Conservation (phyloP, 1,284 basidiomycete genomes). For the Apiotrichum laibachii region DNA sequence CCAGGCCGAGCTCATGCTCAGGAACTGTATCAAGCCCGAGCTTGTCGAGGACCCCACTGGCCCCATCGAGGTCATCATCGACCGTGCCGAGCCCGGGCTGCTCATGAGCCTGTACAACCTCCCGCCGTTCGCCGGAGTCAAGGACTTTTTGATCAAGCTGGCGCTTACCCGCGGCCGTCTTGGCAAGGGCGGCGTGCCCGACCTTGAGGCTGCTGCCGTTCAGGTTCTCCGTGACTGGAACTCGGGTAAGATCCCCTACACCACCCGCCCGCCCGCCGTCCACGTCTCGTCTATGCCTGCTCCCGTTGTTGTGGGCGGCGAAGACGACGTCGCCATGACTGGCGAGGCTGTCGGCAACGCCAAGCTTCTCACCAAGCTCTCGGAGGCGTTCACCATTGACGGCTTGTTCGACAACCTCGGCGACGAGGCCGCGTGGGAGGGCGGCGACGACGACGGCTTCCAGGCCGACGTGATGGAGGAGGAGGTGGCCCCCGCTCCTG, state of each 20-base stretch:
- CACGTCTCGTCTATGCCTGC: conserved; percentile 52
- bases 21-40: conserved; percentile 91
- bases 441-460: conserved; percentile 28
- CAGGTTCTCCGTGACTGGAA: conserved; percentile 94
- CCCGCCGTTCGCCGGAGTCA: conserved; percentile 64
- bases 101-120: conserved; percentile 79
- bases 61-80: conserved; percentile 81
- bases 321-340: conserved; percentile 39
- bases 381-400: conserved; percentile 49
- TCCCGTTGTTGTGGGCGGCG: conserved; percentile 20
- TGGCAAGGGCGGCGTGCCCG: conserved; percentile 88
- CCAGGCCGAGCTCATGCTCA: conserved; percentile 70
- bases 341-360: conserved; percentile 42
- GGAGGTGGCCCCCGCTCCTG: conserved; percentile 1
- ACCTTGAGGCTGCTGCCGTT: conserved; percentile 76
- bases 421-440: conserved; percentile 47
- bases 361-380: conserved; percentile 45
- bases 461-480: conserved; percentile 25
- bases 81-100: conserved; percentile 65
- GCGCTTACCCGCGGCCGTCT: conserved; percentile 81
- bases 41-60: conserved; percentile 85
- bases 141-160: conserved; percentile 88
- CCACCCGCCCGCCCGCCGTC: conserved; percentile 70
- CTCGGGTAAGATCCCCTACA: conserved; percentile 89
- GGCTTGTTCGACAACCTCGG: conserved; percentile 45